Evolutionary conservation across 495 filamentous ascomycete genomes (phyloP).

Genomic region (Achaetomiella virescens): DNA sequence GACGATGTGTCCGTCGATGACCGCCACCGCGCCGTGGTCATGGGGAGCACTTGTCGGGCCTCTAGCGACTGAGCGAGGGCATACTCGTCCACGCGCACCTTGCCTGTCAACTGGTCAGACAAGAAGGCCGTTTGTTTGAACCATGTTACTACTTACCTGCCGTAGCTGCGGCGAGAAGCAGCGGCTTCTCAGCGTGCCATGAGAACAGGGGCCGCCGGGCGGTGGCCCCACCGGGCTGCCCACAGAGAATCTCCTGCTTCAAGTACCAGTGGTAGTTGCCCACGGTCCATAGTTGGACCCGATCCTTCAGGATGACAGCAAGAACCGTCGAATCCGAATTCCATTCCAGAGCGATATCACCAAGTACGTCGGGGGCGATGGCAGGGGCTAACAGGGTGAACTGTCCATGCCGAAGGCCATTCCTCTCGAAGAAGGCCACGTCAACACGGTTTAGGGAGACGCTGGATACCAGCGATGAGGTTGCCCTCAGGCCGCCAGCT

Average conservation of each 20-base stretch:
- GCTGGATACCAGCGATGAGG: constrained; percentile 77
- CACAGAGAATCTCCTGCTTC: constrained; percentile 75
- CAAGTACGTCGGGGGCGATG: constrained; percentile 47
- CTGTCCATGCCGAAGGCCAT: constrained; percentile 88
- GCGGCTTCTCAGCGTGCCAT: constrained; percentile 83
- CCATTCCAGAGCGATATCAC: constrained; percentile 67
- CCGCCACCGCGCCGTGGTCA: constrained; percentile 75
- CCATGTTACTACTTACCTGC: constrained; percentile 29
- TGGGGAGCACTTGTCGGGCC: constrained; percentile 64
- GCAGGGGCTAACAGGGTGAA: constrained; percentile 67
- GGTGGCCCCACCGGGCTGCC: not conserved
- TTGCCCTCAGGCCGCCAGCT: constrained; percentile 92
- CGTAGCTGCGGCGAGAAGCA: constrained; percentile 53
- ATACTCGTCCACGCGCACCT: constrained; percentile 60
- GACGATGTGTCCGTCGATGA: constrained; percentile 76
- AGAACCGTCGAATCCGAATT: constrained; percentile 87
- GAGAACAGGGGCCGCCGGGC: constrained; percentile 20
- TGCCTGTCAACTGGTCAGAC: constrained; percentile 32
- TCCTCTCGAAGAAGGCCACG: constrained; percentile 93
- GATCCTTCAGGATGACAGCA: constrained; percentile 67
- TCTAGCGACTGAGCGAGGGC: constrained; percentile 56
- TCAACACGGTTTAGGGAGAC: constrained; percentile 61
- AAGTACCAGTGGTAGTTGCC: constrained; percentile 97
- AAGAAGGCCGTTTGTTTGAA: not conserved
- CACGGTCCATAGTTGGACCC: constrained; percentile 90